Percentiles rank a stretch among this genome's conserved stretches.
Evolutionary conservation across 75 land plant genomes (phyloP).

Genomic region (Picea sitchensis): DNA sequence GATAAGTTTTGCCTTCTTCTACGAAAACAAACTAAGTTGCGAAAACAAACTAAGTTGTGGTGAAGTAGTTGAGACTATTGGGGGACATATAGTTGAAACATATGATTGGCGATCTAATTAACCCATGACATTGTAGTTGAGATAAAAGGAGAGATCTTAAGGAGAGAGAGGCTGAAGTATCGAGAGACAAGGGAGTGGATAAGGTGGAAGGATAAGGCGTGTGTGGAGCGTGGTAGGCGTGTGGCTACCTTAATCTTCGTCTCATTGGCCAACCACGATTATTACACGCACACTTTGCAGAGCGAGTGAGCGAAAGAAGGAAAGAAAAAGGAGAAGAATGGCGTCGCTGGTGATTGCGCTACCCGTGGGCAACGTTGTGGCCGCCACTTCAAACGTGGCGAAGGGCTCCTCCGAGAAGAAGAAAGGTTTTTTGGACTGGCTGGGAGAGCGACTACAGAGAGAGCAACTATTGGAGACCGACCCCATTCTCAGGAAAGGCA

Average conservation of each 20-base stretch:
- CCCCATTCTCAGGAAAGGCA: background rate
- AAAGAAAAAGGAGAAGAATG: background rate
- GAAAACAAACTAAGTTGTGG: too few relatives aligned
- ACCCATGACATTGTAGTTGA: too few relatives aligned
- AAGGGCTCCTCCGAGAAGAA: background rate
- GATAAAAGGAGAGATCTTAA: too few relatives aligned
- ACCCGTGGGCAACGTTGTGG: background rate
- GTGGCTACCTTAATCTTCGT: background rate
- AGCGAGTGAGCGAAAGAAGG: too few relatives aligned
- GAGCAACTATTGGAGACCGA: background rate
- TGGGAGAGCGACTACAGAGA: background rate
- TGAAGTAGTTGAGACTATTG: too few relatives aligned
- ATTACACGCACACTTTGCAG: background rate
- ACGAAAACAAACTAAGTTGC: too few relatives aligned
- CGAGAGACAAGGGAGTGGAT: background rate
- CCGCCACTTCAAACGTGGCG: background rate
- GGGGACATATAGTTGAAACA: too few relatives aligned
- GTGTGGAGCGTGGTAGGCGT: background rate
- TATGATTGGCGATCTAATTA: too few relatives aligned
- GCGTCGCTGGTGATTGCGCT: background rate
- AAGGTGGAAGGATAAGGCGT: conserved; percentile 11
- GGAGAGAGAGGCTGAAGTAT: too few relatives aligned
- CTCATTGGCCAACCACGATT: background rate
- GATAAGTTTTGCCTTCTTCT: too few relatives aligned
- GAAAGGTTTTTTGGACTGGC: background rate